Base-by-base conservation (phyloP, 306 rosid species). In the Begonia peltatifolia region DNA sequence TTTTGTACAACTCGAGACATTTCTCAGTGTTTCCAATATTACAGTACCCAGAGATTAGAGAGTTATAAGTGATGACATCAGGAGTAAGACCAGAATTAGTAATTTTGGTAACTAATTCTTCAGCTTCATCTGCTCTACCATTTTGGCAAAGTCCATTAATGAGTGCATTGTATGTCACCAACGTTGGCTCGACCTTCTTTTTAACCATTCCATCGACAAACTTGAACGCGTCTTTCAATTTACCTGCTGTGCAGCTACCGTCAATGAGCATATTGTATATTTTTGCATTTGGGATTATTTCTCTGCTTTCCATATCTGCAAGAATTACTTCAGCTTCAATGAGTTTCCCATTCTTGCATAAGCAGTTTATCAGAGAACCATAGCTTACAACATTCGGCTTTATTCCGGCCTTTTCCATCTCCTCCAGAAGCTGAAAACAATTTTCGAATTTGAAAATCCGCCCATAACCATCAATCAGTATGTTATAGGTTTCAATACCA, bases 1-100 rank as follows among this genome's bases (percentile, higher is more conserved):
- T 64, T 46, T 73, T 82, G 57, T 81, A 87, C 47, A 81, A 58
- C 46, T 82, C 74, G 2, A 87, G 71, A 52, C 87, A 77, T 65
- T 77, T 84, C 22, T 63, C 57, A 41, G 68, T 63, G 68, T 80
- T 69, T 57, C 72, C 71, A 15, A 59, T 46, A 53, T 63, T 67
- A 5, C 88, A 79, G 71, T 76, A 77, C 59, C 87, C 94, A 36
- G 93, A 65, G 59, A 84, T 84, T 53, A 87, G 63, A 61, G 94
- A 84, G 68, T 84, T 87, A 68, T 79, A 87, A 57, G 96, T 76
- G 59, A 87, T 75, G 23, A 79, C 87, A 61, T 87, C 84, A 1
- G 92, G 87, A 16, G 42, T 74, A 52, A 55, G 48, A 53, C 93
- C 84, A 41, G 59, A 70, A 49, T 49, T 46, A 42, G 62, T 43